Conservation (phyloP, 2,329 filamentous ascomycete species). For the Biscogniauxia mediterranea region DNA sequence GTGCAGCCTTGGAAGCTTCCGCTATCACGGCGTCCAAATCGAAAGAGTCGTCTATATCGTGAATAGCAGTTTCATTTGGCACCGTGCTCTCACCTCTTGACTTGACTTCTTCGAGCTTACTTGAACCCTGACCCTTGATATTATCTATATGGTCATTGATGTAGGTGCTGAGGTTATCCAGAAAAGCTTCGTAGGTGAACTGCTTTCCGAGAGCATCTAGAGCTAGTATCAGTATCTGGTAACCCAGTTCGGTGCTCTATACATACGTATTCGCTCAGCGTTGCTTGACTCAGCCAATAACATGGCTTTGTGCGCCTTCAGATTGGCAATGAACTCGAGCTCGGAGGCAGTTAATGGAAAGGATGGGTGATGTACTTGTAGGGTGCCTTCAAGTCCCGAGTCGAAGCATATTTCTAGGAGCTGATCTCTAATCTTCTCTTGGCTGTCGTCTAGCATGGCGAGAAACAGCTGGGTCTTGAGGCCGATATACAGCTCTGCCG, state of each 20-base stretch:
- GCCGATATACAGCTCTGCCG: conserved; percentile 31
- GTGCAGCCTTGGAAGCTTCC: conserved; percentile 32
- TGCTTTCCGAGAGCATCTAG: conserved; percentile 29
- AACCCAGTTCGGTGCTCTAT: background rate
- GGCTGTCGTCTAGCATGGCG: conserved; percentile 29
- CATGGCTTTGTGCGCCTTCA: conserved; percentile 29
- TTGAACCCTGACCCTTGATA: conserved; percentile 29
- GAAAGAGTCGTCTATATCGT: conserved; percentile 26
- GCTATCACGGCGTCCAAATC: conserved; percentile 34
- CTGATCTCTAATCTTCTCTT: conserved; percentile 24
- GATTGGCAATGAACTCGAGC: conserved; percentile 28
- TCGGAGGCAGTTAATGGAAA: conserved; percentile 25
- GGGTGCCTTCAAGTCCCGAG: conserved; percentile 24
- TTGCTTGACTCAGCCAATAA: conserved; percentile 28
- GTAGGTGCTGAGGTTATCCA: conserved; percentile 32
- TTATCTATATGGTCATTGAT: conserved; percentile 33
- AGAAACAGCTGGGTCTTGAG: conserved; percentile 35
- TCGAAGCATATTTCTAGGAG: conserved; percentile 31
- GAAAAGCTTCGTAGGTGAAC: conserved; percentile 34
- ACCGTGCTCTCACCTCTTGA: conserved; percentile 17
- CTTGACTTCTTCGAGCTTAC: conserved; percentile 26
- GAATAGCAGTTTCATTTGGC: conserved; percentile 17
- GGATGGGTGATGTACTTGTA: conserved; percentile 29
- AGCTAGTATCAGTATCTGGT: conserved; percentile 13
- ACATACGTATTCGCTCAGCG: conserved; percentile 28